phyloP scores from a whole-genome alignment of 1,284 basidiomycete genomes.

The Wallemia mellicola region DNA sequence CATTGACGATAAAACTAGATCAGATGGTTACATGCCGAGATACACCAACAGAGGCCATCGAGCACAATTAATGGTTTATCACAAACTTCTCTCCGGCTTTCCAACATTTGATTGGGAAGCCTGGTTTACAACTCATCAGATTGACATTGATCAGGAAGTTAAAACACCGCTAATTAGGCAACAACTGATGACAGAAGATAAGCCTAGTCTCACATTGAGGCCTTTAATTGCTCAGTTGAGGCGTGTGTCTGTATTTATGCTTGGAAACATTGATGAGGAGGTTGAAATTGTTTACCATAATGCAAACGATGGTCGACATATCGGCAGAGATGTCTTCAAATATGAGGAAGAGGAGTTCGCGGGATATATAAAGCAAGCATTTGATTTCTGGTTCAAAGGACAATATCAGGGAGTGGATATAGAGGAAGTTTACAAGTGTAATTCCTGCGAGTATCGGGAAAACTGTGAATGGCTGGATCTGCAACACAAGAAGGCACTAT shows the following conservation, averaged over 20 bases:
- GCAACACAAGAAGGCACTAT: not conserved
- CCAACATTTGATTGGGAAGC: not conserved
- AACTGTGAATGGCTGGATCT: not conserved
- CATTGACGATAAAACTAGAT: too few species aligned
- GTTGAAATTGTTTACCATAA: not conserved
- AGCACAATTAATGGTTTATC: not conserved
- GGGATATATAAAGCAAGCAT: not conserved
- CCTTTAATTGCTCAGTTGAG: not conserved
- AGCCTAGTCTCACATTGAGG: not conserved
- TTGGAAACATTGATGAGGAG: not conserved
- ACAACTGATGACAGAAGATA: not conserved
- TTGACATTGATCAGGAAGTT: not conserved
- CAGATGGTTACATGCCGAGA: not conserved
- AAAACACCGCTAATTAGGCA: not conserved
- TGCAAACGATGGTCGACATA: not conserved
- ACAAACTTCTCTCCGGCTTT: not conserved
- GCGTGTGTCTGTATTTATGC: not conserved
- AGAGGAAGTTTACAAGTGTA: not conserved
- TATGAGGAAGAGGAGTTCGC: not conserved
- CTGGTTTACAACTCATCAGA: not conserved
- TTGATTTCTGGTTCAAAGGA: not conserved
- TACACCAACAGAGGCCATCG: not conserved
- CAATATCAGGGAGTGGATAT: not conserved
- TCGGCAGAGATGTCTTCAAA: not conserved
- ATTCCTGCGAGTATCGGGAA: not conserved